These are phyloP conservation scores for Solanum chaucha DNA, from an alignment of 257 asterid species.

Conservation along the genomic window DNA sequence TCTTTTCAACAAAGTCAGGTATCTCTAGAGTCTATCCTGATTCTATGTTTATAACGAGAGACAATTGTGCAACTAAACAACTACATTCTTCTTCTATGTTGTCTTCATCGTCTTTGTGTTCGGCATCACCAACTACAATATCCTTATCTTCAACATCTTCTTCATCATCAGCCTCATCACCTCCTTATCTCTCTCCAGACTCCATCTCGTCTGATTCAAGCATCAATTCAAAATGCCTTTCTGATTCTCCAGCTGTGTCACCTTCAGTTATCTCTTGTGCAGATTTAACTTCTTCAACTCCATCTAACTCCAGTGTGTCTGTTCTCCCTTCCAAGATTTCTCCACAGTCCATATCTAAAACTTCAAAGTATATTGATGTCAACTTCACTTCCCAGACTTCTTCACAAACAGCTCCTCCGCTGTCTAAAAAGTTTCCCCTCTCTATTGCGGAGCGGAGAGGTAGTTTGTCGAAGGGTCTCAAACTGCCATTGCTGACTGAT, in stretches of 20 bases:
- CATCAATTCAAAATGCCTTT: slow-evolving; percentile 18
- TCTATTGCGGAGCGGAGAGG: slow-evolving; percentile 39
- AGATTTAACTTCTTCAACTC: slow-evolving; percentile 19
- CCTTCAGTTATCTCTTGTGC: slow-evolving; percentile 20
- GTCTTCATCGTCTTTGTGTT: slow-evolving; percentile 11
- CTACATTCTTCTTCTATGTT: slow-evolving; percentile 5
- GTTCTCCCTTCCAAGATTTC: slow-evolving; percentile 26
- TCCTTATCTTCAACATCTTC: slow-evolving; percentile 13
- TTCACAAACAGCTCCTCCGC: slow-evolving; percentile 15
- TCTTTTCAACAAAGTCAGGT: slow-evolving; percentile 18
- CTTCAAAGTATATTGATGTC: slow-evolving; percentile 40
- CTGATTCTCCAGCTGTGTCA: slow-evolving; percentile 32
- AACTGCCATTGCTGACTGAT: slow-evolving; percentile 19
- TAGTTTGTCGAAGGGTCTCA: slow-evolving; percentile 25
- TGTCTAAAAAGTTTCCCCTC: slow-evolving; percentile 23
- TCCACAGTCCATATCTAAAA: slow-evolving; percentile 35
- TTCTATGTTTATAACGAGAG: slow-evolving; percentile 9
- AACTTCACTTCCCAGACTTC: slow-evolving; percentile 27
- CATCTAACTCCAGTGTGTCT: slow-evolving; percentile 15
- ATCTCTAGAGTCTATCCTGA: slow-evolving; percentile 30
- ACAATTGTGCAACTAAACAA: slow-evolving; percentile 8
- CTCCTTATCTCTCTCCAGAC: slow-evolving; percentile 38
- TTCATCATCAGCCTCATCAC: slow-evolving; percentile 24
- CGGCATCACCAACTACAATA: slow-evolving; percentile 12
- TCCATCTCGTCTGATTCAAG: slow-evolving; percentile 36